These are phyloP conservation scores for Diospyros kaki DNA, from an alignment of 148 eudicot species.

Conservation along the genomic window DNA sequence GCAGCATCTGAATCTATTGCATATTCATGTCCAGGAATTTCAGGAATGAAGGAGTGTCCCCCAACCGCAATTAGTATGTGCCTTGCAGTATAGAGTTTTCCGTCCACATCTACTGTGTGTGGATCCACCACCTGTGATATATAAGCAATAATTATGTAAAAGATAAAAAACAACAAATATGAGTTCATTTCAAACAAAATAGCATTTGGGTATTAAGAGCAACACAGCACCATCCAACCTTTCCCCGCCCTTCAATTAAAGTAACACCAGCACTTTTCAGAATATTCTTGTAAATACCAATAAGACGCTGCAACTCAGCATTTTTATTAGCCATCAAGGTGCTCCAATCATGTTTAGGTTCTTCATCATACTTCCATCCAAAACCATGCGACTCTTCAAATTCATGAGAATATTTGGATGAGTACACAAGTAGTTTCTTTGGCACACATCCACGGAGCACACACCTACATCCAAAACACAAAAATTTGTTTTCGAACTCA, in stretches of 20 bases:
- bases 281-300: conserved; percentile 88
- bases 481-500: conserved; percentile 8
- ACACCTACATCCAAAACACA: conserved; percentile 48
- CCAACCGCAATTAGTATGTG: conserved; percentile 90
- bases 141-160: conserved; percentile 9
- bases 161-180: neutral
- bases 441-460: conserved; percentile 99
- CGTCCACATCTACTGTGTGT: conserved; percentile 93
- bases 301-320: conserved; percentile 90
- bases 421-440: conserved; percentile 84
- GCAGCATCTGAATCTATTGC: conserved; percentile 96
- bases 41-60: conserved; percentile 90
- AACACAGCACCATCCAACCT: conserved; percentile 44
- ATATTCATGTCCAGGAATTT: conserved; percentile 84
- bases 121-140: conserved; percentile 73
- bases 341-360: conserved; percentile 96
- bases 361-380: conserved; percentile 90
- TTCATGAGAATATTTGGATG: conserved; percentile 90
- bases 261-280: conserved; percentile 70
- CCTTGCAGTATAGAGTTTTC: conserved; percentile 77
- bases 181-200: no score
- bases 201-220: no score
- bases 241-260: conserved; percentile 94
- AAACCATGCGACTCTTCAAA: conserved; percentile 91
- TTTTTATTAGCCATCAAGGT: conserved; percentile 95